phyloP scores from a whole-genome alignment of 2,329 filamentous ascomycete genomes.

The Lojkania enalia region DNA sequence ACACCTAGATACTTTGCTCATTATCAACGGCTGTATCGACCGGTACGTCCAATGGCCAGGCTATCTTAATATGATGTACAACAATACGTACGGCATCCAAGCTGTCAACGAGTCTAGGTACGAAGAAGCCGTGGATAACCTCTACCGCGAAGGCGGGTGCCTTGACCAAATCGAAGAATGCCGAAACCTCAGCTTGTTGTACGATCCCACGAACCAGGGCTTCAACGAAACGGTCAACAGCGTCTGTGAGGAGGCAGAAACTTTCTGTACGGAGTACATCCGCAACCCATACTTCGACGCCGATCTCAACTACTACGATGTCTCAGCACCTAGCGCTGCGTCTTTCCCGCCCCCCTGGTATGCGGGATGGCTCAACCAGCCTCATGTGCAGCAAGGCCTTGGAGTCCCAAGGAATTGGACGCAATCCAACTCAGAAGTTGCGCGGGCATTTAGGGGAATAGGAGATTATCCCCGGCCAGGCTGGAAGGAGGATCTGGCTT shows the following conservation, averaged over 20 bases:
- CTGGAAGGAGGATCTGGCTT: constrained; percentile 54
- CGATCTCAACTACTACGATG: constrained; percentile 61
- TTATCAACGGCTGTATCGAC: constrained; percentile 62
- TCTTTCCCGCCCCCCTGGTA: constrained; percentile 48
- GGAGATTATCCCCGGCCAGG: constrained; percentile 55
- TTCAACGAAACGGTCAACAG: constrained; percentile 43
- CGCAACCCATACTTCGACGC: constrained; percentile 50
- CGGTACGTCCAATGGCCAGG: constrained; percentile 52
- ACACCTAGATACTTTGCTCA: constrained; percentile 56
- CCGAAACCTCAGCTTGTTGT: constrained; percentile 49
- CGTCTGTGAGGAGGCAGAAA: constrained; percentile 50
- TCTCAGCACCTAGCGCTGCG: constrained; percentile 55
- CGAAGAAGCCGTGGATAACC: constrained; percentile 50
- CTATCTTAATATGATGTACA: constrained; percentile 57
- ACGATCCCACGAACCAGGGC: constrained; percentile 55
- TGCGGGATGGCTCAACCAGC: constrained; percentile 60
- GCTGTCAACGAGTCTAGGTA: constrained; percentile 55
- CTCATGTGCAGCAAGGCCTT: constrained; percentile 60
- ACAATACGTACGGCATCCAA: constrained; percentile 63
- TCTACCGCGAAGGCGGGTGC: constrained; percentile 55
- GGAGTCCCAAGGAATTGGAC: constrained; percentile 65
- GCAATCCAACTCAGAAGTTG: constrained; percentile 46
- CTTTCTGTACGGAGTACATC: constrained; percentile 51
- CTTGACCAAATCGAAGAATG: constrained; percentile 58
- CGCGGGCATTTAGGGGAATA: constrained; percentile 51